Base-by-base conservation (phyloP, 2,329 filamentous ascomycete species). In the Mycogone perniciosa region DNA sequence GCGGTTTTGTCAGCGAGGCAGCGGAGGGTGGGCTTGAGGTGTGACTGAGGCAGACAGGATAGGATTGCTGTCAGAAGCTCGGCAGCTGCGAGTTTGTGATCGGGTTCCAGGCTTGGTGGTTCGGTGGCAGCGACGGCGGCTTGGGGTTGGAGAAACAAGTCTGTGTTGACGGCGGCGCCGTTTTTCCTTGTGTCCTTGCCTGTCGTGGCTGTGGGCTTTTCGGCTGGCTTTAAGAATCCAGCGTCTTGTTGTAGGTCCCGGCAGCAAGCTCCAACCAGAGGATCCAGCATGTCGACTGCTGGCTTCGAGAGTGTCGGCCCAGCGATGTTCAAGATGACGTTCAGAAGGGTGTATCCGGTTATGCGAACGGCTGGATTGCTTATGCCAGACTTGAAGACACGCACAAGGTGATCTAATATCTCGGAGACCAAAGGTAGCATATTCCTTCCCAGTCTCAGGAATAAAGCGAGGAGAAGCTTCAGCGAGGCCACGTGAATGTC, bases 1-100 rank as follows among this genome's bases (percentile, higher is more conserved):
- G 89, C 86, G 3, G 88, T 88, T 56, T 88, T 86, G 62, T 96
- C 89, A 55, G 96, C 76, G 44, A 89, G 81, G 8, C 84, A 80
- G 47, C 92, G 84, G 20, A 89, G 64, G 2, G 86, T 80, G 7
- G 85, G 80, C n/a, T 86, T 79, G 35, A 95, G 69, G 62, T 82
- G 76, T 45, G 81, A 74, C 50, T 86, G 80, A 1, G 85, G 82
- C 3, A 93, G 68, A 51, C 76, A 74, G 13, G 76, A 76, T 20
- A 95, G 73, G 1, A 88, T 67, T 5, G 74, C 60, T 4, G 81
- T 74, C 9, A 96, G 74, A 11, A 96, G 76, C 6, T 63, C 57
- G 9, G 71, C 70, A 1, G 89, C 87, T 7, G 85, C 76, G 8
- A 66, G 60, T 43, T 74, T 67, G 52, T 89, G 76, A 2, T 70